Evolutionary conservation across 495 filamentous ascomycete species (phyloP).

Genomic region (Hypomontagnella submonticulosa): DNA sequence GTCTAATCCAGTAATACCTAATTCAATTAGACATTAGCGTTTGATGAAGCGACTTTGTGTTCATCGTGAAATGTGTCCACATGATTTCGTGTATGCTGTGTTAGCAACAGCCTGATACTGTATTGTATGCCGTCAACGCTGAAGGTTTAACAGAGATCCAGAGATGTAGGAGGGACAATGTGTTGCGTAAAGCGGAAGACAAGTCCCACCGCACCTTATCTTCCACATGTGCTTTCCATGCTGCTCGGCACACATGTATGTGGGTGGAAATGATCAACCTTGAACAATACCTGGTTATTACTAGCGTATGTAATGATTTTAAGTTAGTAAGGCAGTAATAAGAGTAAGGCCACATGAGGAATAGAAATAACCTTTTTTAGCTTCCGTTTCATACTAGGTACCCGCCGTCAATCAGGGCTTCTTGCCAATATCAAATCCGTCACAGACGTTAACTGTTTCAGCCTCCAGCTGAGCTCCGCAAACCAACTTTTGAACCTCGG

Average conservation of each 20-base stretch:
- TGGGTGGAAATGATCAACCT: too few relatives aligned
- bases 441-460: slow-evolving; percentile 38
- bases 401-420: slow-evolving; percentile 8
- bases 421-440: not conserved
- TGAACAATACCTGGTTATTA: too few relatives aligned
- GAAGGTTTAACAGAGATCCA: too few relatives aligned
- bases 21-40: slow-evolving; percentile 43
- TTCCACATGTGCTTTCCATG: too few relatives aligned
- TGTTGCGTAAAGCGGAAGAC: too few relatives aligned
- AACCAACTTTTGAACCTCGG: slow-evolving; percentile 17
- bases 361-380: slow-evolving; percentile 13
- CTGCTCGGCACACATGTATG: too few relatives aligned
- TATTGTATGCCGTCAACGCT: not conserved
- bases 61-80: slow-evolving; percentile 4
- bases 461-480: slow-evolving; percentile 27
- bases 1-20: slow-evolving; percentile 35
- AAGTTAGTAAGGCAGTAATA: not conserved
- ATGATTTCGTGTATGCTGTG: slow-evolving; percentile 1
- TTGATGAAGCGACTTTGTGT: slow-evolving; percentile 37
- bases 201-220: too few relatives aligned
- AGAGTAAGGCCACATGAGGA: not conserved
- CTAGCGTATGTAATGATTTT: not conserved
- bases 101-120: not conserved
- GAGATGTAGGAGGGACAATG: too few relatives aligned
- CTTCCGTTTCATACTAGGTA: slow-evolving; percentile 13